A percentile compares a stretch with the other conserved stretches of the same genome.
Evolutionary conservation across 2,329 filamentous ascomycete genomes (phyloP).

Genomic region (Esteya vermicola): DNA sequence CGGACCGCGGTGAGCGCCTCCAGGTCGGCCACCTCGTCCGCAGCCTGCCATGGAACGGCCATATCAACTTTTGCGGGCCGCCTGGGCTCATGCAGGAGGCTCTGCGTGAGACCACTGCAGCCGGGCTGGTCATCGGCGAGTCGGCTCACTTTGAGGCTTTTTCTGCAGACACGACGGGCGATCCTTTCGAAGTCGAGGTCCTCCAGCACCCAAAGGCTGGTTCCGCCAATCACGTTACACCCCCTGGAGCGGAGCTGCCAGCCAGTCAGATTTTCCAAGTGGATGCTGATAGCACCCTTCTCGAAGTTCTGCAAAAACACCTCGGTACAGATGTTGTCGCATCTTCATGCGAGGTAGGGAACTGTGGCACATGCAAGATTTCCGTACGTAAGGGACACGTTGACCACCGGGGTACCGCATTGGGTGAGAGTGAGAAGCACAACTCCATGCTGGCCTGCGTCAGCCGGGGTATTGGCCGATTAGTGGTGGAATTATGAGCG

Average conservation of each 20-base stretch:
- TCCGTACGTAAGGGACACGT: slow-evolving; percentile 26
- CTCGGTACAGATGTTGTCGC: slow-evolving; percentile 25
- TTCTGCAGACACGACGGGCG: slow-evolving; percentile 30
- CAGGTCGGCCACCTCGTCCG: slow-evolving; percentile 32
- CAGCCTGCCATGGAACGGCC: slow-evolving; percentile 34
- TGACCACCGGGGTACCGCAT: slow-evolving; percentile 33
- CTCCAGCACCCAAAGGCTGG: slow-evolving; percentile 24
- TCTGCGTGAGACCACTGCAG: slow-evolving; percentile 21
- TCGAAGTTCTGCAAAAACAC: slow-evolving; percentile 30
- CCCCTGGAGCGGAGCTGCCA: too few species aligned
- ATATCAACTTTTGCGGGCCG: slow-evolving; percentile 49
- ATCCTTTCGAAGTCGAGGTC: slow-evolving; percentile 45
- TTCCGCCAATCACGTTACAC: slow-evolving; percentile 21
- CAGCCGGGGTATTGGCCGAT: slow-evolving; percentile 34
- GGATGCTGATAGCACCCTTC: slow-evolving; percentile 30
- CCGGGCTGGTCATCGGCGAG: slow-evolving; percentile 30
- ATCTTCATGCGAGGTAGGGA: slow-evolving; percentile 39
- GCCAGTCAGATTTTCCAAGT: too few species aligned
- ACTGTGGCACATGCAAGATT: slow-evolving; percentile 38
- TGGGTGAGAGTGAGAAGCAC: slow-evolving; percentile 28
- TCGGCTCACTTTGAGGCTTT: slow-evolving; percentile 52
- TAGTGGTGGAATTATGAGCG: slow-evolving; percentile 32
- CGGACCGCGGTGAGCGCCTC: slow-evolving; percentile 33
- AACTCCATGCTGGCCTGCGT: slow-evolving; percentile 34
- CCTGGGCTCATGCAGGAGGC: slow-evolving; percentile 40